phyloP scores from a whole-genome alignment of 2,329 filamentous ascomycete species.

The Aspergillus sp. region DNA sequence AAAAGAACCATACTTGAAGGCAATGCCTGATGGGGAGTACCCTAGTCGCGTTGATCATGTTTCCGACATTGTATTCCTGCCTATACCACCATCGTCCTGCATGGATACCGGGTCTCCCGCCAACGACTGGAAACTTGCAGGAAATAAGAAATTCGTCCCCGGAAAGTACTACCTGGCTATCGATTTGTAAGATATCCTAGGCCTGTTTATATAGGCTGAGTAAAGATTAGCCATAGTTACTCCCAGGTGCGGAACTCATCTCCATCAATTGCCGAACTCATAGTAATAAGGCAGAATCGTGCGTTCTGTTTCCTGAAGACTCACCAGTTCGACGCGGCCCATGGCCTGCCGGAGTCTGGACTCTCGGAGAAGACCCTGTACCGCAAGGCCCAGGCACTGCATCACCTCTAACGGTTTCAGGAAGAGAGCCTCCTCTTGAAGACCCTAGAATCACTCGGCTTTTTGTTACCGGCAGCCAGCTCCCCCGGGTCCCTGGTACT shows the following conservation, averaged over 20 bases:
- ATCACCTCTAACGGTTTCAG: constrained; percentile 41
- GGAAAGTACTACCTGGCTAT: constrained; percentile 20
- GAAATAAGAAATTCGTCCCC: constrained; percentile 31
- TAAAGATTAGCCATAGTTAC: constrained; percentile 30
- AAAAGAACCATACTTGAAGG: constrained; percentile 56
- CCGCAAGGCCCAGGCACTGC: constrained; percentile 48
- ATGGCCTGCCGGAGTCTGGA: constrained; percentile 12
- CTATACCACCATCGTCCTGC: constrained; percentile 43
- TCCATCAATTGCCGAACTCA: constrained; percentile 36
- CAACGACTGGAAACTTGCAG: constrained; percentile 22
- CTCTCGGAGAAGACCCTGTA: constrained; percentile 47
- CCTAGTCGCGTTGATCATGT: constrained; percentile 54
- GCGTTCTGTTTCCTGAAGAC: constrained; percentile 33
- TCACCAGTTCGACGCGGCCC: constrained; percentile 36
- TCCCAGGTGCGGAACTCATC: constrained; percentile 34
- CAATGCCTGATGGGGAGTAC: constrained; percentile 40
- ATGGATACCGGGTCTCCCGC: constrained; percentile 2
- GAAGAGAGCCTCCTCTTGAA: constrained; percentile 24
- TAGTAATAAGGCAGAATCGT: constrained; percentile 37
- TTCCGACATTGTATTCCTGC: constrained; percentile 48
- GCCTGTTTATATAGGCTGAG: not conserved
- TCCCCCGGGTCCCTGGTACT: constrained; percentile 1
- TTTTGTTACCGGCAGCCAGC: constrained; percentile 23
- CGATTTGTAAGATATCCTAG: constrained; percentile 24
- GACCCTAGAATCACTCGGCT: constrained; percentile 25